phyloP scores from a whole-genome alignment of 1,139 yeast species.

The Suhomyces panamericanus region DNA sequence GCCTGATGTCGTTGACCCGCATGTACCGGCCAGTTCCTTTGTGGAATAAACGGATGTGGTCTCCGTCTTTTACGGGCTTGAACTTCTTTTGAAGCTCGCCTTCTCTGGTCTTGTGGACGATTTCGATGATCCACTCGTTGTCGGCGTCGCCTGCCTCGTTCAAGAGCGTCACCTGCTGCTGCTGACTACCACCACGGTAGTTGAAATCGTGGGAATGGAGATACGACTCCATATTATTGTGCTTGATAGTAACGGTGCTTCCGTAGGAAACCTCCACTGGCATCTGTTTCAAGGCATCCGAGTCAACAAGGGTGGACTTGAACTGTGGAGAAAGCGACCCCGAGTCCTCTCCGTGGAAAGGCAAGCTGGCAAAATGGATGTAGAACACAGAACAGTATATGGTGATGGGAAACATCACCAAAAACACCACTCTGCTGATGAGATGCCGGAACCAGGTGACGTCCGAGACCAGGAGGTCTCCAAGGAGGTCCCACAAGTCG shows the following conservation, averaged over 20 bases:
- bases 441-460: slow-evolving; percentile 33
- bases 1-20: slow-evolving; percentile 58
- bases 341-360: slow-evolving; percentile 51
- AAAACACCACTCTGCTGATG: slow-evolving; percentile 29
- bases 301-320: slow-evolving; percentile 50
- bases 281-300: slow-evolving; percentile 34
- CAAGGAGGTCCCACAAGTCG: slow-evolving; percentile 57
- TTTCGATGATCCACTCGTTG: slow-evolving; percentile 70
- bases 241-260: slow-evolving; percentile 65
- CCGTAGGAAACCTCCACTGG: slow-evolving; percentile 63
- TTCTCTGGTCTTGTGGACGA: slow-evolving; percentile 31
- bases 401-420: slow-evolving; percentile 49
- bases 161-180: slow-evolving; percentile 70
- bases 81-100: slow-evolving; percentile 33
- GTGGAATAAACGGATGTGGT: slow-evolving; percentile 61
- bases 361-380: slow-evolving; percentile 50
- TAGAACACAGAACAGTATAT: slow-evolving; percentile 51
- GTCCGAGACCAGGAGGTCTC: slow-evolving; percentile 51
- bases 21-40: slow-evolving; percentile 58
- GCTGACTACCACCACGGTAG: slow-evolving; percentile 55
- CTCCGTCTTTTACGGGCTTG: slow-evolving; percentile 48
- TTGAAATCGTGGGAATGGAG: slow-evolving; percentile 63
- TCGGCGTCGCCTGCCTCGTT: slow-evolving; percentile 51
- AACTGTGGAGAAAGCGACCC: slow-evolving; percentile 57
- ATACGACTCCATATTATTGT: slow-evolving; percentile 60